A percentile compares a stretch with the other conserved stretches of the same genome.
Conservation (phyloP, 139 green algal genomes). For the Chlamydomonas asymmetrica region DNA sequence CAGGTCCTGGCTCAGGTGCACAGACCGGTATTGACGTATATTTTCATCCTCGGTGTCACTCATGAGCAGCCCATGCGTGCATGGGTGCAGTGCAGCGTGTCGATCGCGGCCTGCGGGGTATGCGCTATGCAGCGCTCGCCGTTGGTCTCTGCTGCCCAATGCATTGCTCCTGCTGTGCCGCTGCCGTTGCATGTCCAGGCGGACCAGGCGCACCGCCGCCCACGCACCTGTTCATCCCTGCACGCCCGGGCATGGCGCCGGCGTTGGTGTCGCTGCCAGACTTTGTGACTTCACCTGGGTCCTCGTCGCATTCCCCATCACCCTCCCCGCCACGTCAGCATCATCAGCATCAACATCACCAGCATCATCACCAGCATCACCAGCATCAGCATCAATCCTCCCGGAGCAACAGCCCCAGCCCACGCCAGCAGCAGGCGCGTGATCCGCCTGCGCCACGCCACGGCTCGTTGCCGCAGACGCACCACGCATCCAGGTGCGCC, state of each 20-base stretch:
- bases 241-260: not conserved
- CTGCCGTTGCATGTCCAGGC: not conserved
- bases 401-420: too few relatives aligned
- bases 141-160: not conserved
- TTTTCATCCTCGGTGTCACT: not conserved
- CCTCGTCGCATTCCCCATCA: not conserved
- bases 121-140: not conserved
- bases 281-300: not conserved
- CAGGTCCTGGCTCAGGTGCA: too few relatives aligned
- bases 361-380: too few relatives aligned
- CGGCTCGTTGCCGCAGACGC: too few relatives aligned
- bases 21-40: not conserved
- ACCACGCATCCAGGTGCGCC: too few relatives aligned
- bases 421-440: too few relatives aligned
- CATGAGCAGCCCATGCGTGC: not conserved
- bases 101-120: not conserved
- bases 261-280: constrained; percentile 13
- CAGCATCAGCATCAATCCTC: too few relatives aligned
- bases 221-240: constrained; percentile 15
- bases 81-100: too few relatives aligned
- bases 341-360: too few relatives aligned
- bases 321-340: not conserved
- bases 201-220: not conserved
- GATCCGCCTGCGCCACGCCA: too few relatives aligned
- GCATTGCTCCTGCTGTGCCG: not conserved